These are phyloP conservation scores for Oryza officinalis DNA, from an alignment of 176 grass and related monocot genomes.

Conservation along the genomic window DNA sequence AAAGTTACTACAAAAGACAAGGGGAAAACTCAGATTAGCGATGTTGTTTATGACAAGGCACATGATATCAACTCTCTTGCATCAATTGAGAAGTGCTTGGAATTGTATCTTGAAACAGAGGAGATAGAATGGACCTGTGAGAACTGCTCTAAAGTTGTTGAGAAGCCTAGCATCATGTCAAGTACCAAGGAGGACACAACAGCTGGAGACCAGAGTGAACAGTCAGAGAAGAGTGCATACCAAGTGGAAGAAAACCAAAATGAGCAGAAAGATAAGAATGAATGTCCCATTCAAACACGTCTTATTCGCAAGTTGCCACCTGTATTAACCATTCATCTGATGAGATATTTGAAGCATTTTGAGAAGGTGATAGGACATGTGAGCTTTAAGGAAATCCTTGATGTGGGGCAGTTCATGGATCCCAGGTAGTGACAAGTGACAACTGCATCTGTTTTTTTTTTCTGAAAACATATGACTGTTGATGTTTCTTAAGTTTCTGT, in stretches of 20 bases:
- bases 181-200: neutral
- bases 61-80: neutral
- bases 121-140: conserved; percentile 26
- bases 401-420: conserved; percentile 60
- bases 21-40: conserved; percentile 3
- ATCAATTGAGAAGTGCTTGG: conserved; percentile 35
- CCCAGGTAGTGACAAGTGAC: conserved; percentile 52
- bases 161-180: neutral
- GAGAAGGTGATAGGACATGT: conserved; percentile 42
- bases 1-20: conserved; percentile 17
- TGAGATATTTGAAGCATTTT: conserved; percentile 35
- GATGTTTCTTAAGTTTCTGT: neutral
- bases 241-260: conserved; percentile 22
- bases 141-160: conserved; percentile 32
- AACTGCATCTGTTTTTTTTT: neutral
- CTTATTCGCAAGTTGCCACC: conserved; percentile 49
- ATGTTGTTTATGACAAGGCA: neutral
- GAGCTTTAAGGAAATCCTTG: conserved; percentile 65
- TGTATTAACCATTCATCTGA: conserved; percentile 64
- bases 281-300: conserved; percentile 40
- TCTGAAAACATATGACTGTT: neutral
- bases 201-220: conserved; percentile 8
- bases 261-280: conserved; percentile 33
- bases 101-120: neutral
- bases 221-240: conserved; percentile 13